Evolutionary conservation across 768 basidiomycete genomes (phyloP), one percentile per base, ranked within the genome.

Genomic region (Pulveroboletus frians): DNA sequence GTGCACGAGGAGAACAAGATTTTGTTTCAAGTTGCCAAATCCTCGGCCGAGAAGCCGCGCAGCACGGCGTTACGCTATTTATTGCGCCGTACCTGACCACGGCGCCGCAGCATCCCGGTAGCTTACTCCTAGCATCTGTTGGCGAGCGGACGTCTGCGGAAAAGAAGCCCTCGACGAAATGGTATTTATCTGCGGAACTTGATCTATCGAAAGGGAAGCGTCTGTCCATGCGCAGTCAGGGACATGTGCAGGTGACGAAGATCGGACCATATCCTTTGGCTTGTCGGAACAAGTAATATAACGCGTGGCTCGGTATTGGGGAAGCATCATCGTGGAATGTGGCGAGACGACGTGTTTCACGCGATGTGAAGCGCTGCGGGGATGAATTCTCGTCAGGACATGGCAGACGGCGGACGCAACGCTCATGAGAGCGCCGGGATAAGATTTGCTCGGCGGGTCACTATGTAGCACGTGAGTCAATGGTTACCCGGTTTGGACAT

Each of bases 401-500:
- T n/a, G n/a, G n/a, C n/a, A n/a, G n/a, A n/a, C n/a, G n/a, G n/a
- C n/a, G n/a, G n/a, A n/a, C n/a, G n/a, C n/a, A n/a, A n/a, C n/a
- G n/a, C n/a, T n/a, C 23, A 23, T 23, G 23, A 23, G 23, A 23
- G 23, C 23, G 23, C 23, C 23, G 23, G 23, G 23, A 23, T 23
- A 23, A 23, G 23, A 35, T 30, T 30, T 30, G 29, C 11, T 30
- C 29, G 11, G 10, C 9, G 29, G 29, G 11, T 30, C 29, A 9
- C 29, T 9, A 30, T 11, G 29, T 11, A 11, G 29, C 23, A 61
- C 57, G 61, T 60, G 58, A 56, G 51, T 26, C 7, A 13, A 37
- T 20, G 17, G 2, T 29, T 48, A 31, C 67, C 58, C 40, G 51
- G 38, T 67, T 57, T 46, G 67, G 66, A 56, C 61, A 40, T 39